Base-by-base conservation (phyloP, 1,284 basidiomycete genomes). In the Ganoderma lingzhi region DNA sequence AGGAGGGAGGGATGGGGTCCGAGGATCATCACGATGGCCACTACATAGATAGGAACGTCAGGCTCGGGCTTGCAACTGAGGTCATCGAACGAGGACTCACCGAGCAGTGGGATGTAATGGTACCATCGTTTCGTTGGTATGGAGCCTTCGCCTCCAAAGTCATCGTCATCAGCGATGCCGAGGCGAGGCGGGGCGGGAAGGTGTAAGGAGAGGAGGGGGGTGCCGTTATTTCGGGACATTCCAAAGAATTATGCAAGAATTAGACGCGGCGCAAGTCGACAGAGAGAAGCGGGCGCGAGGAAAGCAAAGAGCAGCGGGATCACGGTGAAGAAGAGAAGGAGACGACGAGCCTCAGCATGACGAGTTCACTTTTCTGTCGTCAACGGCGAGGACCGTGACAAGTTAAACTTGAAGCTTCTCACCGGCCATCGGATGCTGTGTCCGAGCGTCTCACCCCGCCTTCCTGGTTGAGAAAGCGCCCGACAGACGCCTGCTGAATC, bases 1-100 rank as follows among this genome's bases (percentile, higher is more conserved):
- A 93, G 80, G 73, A 90, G 82, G 4, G 92, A 93, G 4, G 92
- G 92, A 60, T 93, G 93, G 8, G 93, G 92, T 19, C 87, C 85
- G 8, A 93, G 76, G 65, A 94, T 85, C 62, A 93, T 78, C 37
- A 85, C 62, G 23, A 93, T 75, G 15, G 88, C 85, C 30, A 83
- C 92, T 92, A 74, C 65, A 42, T 23, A 1, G 42, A 4, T 63
- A 64, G 51, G n/a, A 63, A 60, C 41, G 35, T 60, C 14, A 60
- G 59, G 59, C 39, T 30, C 14, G 59, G 14, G n/a, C 23, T n/a
- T 42, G 23, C 39, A 23, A 10, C 12, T 28, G 23, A 10, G 19
- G n/a, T 10, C 9, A 28, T 37, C 8, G 28, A 30, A 37, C 37
- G 10, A 32, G 14, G 1, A 79, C 87, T 73, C 74, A 89, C 90